Conservation (phyloP, 495 filamentous ascomycete species). For the Penicillium psychrofluorescens region DNA sequence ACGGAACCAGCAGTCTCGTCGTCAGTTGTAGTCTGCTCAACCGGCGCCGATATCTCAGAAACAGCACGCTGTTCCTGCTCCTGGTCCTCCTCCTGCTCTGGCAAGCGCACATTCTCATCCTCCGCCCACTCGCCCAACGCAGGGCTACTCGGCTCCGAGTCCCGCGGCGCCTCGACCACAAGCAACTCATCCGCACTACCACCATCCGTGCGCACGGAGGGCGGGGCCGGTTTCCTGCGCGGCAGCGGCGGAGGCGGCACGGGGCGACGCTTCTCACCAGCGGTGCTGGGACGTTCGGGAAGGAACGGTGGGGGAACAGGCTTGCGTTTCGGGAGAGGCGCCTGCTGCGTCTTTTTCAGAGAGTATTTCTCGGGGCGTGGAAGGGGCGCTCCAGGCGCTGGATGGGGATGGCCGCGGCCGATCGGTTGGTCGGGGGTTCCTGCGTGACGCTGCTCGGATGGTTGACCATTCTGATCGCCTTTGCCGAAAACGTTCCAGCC, state of each 20-base stretch:
- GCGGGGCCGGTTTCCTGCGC: conserved; percentile 29
- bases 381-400: conserved; percentile 52
- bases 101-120: conserved; percentile 2
- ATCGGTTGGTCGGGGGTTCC: conserved; percentile 61
- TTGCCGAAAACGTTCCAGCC: conserved; percentile 64
- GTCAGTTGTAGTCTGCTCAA: too few species aligned
- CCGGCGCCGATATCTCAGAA: too few species aligned
- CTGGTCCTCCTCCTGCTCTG: background rate
- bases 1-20: too few species aligned
- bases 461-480: conserved; percentile 24
- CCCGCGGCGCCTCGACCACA: conserved; percentile 44
- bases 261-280: conserved; percentile 17
- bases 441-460: conserved; percentile 25
- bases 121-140: conserved; percentile 19
- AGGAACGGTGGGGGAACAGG: conserved; percentile 39
- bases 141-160: conserved; percentile 45
- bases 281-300: conserved; percentile 18
- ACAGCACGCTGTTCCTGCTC: too few species aligned
- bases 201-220: conserved; percentile 7
- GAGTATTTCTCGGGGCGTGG: conserved; percentile 67
- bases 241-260: conserved; percentile 21
- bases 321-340: conserved; percentile 55
- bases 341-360: conserved; percentile 47
- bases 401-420: conserved; percentile 54
- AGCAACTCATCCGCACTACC: conserved; percentile 32